phyloP scores from a whole-genome alignment of 768 basidiomycete genomes.

The Lactarius evosmus region DNA sequence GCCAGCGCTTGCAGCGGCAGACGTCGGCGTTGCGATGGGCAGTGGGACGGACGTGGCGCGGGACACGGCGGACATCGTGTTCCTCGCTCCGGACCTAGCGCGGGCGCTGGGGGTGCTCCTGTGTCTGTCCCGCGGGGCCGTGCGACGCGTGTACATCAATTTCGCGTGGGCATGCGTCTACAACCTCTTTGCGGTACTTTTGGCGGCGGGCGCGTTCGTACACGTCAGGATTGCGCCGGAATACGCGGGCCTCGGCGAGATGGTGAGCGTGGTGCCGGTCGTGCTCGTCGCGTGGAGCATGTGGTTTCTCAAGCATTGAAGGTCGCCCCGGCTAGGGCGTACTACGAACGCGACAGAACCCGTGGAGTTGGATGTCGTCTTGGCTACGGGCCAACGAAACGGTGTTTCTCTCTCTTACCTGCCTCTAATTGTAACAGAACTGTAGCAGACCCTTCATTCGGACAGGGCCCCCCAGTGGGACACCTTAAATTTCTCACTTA shows the following conservation, averaged over 20 bases:
- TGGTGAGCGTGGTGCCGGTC: conserved; percentile 44
- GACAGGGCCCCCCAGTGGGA: no score
- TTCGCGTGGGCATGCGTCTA: conserved; percentile 43
- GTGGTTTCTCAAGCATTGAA: conserved; percentile 24
- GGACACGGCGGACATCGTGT: conserved; percentile 46
- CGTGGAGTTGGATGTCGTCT: not conserved
- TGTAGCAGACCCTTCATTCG: no score
- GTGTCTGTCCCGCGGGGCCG: conserved; percentile 38
- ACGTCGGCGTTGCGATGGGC: conserved; percentile 43
- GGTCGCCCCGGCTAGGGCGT: not conserved
- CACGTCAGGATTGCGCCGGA: conserved; percentile 39
- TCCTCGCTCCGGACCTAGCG: conserved; percentile 37
- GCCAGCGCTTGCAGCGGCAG: conserved; percentile 49
- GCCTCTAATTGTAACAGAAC: no score
- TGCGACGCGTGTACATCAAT: conserved; percentile 37
- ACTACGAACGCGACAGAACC: no score
- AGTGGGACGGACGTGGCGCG: conserved; percentile 41
- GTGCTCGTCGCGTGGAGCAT: conserved; percentile 36
- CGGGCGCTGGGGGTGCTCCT: conserved; percentile 39
- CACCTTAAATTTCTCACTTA: no score
- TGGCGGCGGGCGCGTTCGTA: conserved; percentile 50
- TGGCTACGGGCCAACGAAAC: not conserved
- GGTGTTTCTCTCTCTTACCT: not conserved
- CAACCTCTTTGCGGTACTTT: conserved; percentile 45
- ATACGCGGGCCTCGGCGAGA: conserved; percentile 45